phyloP scores from a whole-genome alignment of 2,329 filamentous ascomycete species.

The Fusarium haematococcum region DNA sequence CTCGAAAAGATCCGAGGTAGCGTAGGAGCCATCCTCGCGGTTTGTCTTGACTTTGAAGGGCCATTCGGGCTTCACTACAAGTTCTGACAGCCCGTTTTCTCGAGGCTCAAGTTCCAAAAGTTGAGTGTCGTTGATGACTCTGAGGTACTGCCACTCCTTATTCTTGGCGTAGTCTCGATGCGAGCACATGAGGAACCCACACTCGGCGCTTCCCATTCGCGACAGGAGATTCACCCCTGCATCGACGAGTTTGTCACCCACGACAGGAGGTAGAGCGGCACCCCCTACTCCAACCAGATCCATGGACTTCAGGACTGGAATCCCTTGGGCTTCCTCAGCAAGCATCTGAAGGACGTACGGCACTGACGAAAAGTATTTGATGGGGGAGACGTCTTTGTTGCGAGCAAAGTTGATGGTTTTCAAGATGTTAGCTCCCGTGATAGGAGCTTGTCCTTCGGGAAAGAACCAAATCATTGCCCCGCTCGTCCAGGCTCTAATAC shows the following conservation, averaged over 20 bases:
- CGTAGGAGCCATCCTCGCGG: slow-evolving; percentile 69
- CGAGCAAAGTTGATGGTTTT: slow-evolving; percentile 57
- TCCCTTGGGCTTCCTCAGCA: slow-evolving; percentile 54
- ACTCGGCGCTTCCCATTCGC: slow-evolving; percentile 74
- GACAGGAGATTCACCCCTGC: slow-evolving; percentile 68
- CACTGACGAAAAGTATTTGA: slow-evolving; percentile 72
- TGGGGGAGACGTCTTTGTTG: slow-evolving; percentile 33
- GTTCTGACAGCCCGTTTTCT: slow-evolving; percentile 58
- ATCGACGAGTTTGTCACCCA: slow-evolving; percentile 65
- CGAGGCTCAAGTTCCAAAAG: slow-evolving; percentile 61
- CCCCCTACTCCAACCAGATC: slow-evolving; percentile 73
- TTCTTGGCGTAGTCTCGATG: slow-evolving; percentile 66
- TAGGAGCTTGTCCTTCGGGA: slow-evolving; percentile 65
- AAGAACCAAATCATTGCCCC: slow-evolving; percentile 72
- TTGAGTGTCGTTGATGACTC: slow-evolving; percentile 49
- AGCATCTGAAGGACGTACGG: slow-evolving; percentile 69
- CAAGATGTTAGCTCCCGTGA: slow-evolving; percentile 66
- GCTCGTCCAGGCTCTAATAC: slow-evolving; percentile 71
- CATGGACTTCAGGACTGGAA: slow-evolving; percentile 62
- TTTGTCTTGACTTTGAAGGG: slow-evolving; percentile 70
- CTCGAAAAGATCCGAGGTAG: slow-evolving; percentile 72
- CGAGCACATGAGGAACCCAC: slow-evolving; percentile 73
- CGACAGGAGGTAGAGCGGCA: slow-evolving; percentile 63
- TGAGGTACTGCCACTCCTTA: slow-evolving; percentile 71
- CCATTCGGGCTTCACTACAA: slow-evolving; percentile 67